Percentiles rank a stretch among this genome's conserved stretches.
Conservation (phyloP, 1,284 basidiomycete genomes). For the Moniliella sp. region DNA sequence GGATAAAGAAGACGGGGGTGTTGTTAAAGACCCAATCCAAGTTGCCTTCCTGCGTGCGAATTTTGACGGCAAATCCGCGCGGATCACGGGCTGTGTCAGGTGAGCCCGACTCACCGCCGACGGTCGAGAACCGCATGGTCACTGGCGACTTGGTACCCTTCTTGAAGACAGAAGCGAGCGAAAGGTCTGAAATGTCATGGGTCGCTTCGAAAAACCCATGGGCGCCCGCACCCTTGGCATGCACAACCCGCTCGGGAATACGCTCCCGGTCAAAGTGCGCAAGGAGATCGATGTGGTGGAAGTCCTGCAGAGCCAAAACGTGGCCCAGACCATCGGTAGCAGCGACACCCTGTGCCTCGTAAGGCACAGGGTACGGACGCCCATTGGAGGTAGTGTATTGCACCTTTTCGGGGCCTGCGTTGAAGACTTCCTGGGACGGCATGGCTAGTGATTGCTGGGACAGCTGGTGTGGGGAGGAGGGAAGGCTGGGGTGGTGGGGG, state of each 20-base stretch:
- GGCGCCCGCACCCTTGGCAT: conserved; percentile 44
- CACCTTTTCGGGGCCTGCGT: conserved; percentile 3
- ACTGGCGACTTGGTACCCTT: conserved; percentile 21
- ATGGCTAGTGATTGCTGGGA: too few species aligned
- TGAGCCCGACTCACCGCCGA: conserved; percentile 55
- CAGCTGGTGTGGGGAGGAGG: too few species aligned
- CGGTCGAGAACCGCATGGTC: conserved; percentile 37
- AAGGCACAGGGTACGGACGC: conserved; percentile 43
- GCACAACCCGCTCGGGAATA: conserved; percentile 71
- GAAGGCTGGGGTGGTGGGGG: too few species aligned
- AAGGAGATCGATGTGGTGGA: conserved; percentile 44
- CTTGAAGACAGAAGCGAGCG: conserved; percentile 40
- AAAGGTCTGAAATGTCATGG: conserved; percentile 58
- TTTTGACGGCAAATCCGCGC: conserved; percentile 74
- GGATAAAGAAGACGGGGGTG: conserved; percentile 52
- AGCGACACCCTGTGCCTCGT: conserved; percentile 7
- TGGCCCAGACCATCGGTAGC: conserved; percentile 6
- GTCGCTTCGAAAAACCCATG: conserved; percentile 67
- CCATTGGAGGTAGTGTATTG: conserved; percentile 64
- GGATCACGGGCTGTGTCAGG: conserved; percentile 76
- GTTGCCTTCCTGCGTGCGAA: conserved; percentile 69
- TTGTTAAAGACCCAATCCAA: conserved; percentile 76
- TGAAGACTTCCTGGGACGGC: neutral
- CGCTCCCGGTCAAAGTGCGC: conserved; percentile 80
- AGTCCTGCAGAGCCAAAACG: conserved; percentile 13